A percentile compares a stretch with the other conserved stretches of the same genome.
Evolutionary conservation across 495 filamentous ascomycete genomes (phyloP).

Genomic region (Parathielavia hyrcaniae): DNA sequence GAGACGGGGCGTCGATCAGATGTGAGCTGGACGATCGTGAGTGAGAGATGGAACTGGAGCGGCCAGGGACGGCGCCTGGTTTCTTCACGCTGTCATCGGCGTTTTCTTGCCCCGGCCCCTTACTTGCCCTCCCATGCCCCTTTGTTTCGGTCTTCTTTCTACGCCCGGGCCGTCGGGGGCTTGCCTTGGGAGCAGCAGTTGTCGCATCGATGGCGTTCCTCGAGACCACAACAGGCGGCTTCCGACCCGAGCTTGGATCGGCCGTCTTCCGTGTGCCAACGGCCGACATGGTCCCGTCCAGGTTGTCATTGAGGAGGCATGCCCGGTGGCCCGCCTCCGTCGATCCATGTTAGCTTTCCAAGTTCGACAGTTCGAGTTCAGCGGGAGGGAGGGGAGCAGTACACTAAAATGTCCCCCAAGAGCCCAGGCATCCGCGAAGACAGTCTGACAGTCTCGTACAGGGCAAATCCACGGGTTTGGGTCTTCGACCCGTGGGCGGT

Average conservation of each 20-base stretch:
- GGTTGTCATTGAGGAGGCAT: conserved; percentile 23
- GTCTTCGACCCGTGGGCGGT: conserved; percentile 5
- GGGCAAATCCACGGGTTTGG: conserved; percentile 24
- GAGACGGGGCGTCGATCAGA: not conserved
- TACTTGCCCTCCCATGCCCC: not conserved
- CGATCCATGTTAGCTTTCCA: not conserved
- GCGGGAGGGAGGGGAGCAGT: not conserved
- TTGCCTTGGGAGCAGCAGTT: conserved; percentile 12
- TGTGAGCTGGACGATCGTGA: not conserved
- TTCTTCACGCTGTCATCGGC: no score
- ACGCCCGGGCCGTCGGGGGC: not conserved
- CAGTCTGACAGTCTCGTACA: conserved; percentile 13
- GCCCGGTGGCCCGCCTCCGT: conserved; percentile 17
- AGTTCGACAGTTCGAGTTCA: not conserved
- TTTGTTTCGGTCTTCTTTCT: not conserved
- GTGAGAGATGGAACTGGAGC: not conserved
- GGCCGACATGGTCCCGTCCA: conserved; percentile 17
- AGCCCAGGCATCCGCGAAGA: conserved; percentile 10
- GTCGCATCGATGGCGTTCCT: conserved; percentile 7
- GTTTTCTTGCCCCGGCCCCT: no score
- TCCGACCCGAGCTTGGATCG: not conserved
- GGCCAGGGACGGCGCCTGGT: no score
- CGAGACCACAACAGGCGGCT: conserved; percentile 20
- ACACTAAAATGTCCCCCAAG: conserved; percentile 26
- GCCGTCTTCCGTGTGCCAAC: conserved; percentile 12